phyloP scores from a whole-genome alignment of 495 filamentous ascomycete genomes.

The Rostrohypoxylon terebratum region DNA sequence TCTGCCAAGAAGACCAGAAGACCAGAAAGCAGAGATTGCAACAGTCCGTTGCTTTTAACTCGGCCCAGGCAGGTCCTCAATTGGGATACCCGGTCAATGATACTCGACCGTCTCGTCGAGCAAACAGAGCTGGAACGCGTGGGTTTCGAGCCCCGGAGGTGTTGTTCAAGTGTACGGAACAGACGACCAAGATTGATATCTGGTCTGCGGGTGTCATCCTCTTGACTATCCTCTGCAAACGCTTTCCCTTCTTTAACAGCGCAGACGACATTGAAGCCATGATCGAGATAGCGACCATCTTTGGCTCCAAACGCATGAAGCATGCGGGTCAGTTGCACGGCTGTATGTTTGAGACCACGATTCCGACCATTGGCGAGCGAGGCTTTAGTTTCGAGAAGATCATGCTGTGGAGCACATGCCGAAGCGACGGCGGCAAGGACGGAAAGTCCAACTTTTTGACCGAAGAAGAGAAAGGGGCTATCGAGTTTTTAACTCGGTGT shows the following conservation, averaged over 20 bases:
- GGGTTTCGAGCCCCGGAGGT: slow-evolving; percentile 98
- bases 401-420: slow-evolving; percentile 86
- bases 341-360: slow-evolving; percentile 84
- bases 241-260: slow-evolving; percentile 98
- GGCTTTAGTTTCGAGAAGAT: slow-evolving; percentile 92
- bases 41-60: slow-evolving; percentile 53
- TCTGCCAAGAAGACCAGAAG: slow-evolving; percentile 68
- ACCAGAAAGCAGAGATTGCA: slow-evolving; percentile 55
- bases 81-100: slow-evolving; percentile 87
- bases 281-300: slow-evolving; percentile 96
- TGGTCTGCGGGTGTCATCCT: slow-evolving; percentile 97
- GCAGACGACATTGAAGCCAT: slow-evolving; percentile 96
- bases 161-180: slow-evolving; percentile 94
- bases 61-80: slow-evolving; percentile 62
- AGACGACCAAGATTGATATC: slow-evolving; percentile 96
- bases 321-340: slow-evolving; percentile 85
- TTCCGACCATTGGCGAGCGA: slow-evolving; percentile 85
- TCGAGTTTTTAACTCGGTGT: slow-evolving; percentile 73
- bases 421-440: slow-evolving; percentile 60
- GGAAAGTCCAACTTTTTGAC: slow-evolving; percentile 59
- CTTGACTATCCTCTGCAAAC: slow-evolving; percentile 85
- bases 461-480: slow-evolving; percentile 71
- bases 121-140: slow-evolving; percentile 95
- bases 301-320: slow-evolving; percentile 87
- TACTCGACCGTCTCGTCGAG: slow-evolving; percentile 83